Evolutionary conservation across 2,329 filamentous ascomycete species (phyloP), one percentile per base, ranked within the genome.

Genomic region (Ophiostoma sp.): DNA sequence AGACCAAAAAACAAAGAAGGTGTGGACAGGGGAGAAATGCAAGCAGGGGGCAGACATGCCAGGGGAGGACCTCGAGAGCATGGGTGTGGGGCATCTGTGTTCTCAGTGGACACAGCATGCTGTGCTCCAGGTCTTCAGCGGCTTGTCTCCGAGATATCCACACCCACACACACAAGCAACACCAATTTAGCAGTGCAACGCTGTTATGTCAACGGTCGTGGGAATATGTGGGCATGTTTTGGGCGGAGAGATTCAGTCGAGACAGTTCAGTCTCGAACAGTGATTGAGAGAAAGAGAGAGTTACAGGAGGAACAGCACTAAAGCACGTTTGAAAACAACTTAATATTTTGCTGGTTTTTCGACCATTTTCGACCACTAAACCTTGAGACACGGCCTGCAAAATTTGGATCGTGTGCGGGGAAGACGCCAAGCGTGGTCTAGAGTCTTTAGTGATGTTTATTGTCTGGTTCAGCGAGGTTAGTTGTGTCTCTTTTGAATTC

Each of bases 321-420:
- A 63, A 39, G 59, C 33, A 63, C 55, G n/a, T 15, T 64, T 64
- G 59, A 25, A 64, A 12, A 64, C 25, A 25, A n/a, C 33, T 59
- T 59, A 33, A n/a, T 59, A 33, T 59, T 19, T 19, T 31, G 28
- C 19, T 28, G 28, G 28, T 31, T 63, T 33, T 42, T 25, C 22
- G 8, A 15, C 50, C 50, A 28, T 19, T 22, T n/a, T 12, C 8
- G 19, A 42, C 36, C 59, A 45, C 33, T 39, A 11, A 9, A 33
- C 39, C 42, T 48, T 39, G 25, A 66, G 42, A 66, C 63, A 66
- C 63, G 36, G 63, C 63, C 42, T 68, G 64, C 15, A 33, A 70
- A 48, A 9, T 61, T 50, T 63, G 55, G 69, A 25, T 71, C 69
- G 4, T 52, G 69, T 71, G 69, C 69, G 69, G 69, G 55, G 69